Evolutionary conservation across 208 protist genomes (phyloP).

Genomic region (Trichomonas tenax): DNA sequence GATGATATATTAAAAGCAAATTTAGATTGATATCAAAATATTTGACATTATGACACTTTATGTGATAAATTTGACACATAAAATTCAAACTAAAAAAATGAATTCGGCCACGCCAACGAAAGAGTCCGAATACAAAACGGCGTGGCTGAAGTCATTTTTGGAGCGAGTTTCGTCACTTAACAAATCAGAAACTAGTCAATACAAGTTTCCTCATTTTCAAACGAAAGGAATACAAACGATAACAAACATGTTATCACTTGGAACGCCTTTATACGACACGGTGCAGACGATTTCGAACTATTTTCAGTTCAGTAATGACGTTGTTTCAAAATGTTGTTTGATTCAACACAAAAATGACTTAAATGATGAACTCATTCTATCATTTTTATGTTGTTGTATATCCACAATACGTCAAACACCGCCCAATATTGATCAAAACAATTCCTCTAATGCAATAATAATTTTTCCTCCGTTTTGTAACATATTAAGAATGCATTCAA

Average conservation of each 20-base stretch:
- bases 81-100: not conserved
- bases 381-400: not conserved
- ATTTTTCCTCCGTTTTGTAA: not conserved
- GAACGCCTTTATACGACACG: not conserved
- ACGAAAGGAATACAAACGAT: not conserved
- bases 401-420: not conserved
- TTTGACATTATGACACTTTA: too few species aligned
- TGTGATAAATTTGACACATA: too few species aligned
- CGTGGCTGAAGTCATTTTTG: not conserved
- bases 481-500: not conserved
- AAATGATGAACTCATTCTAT: not conserved
- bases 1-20: too few species aligned
- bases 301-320: not conserved
- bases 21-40: too few species aligned
- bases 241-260: not conserved
- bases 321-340: not conserved
- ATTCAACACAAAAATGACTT: not conserved
- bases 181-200: not conserved
- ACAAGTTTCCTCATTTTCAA: not conserved
- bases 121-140: not conserved
- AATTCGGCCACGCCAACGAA: not conserved
- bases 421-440: not conserved
- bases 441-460: not conserved
- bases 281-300: not conserved
- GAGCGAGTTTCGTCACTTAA: not conserved